phyloP scores from a whole-genome alignment of 192 early-diverging fungal genomes.

The Coemansia sp. region DNA sequence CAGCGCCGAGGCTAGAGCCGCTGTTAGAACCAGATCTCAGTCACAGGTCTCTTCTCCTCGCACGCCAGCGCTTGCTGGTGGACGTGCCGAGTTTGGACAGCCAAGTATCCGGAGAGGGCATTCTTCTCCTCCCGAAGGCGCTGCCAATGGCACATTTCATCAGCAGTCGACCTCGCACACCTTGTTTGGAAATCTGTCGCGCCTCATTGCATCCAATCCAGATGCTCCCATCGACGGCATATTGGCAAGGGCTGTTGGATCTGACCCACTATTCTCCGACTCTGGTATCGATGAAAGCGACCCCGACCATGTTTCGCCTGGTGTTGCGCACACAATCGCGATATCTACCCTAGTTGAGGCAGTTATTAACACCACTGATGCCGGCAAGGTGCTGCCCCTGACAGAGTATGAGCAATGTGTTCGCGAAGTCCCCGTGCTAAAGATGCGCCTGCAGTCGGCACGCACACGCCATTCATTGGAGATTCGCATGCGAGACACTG shows the following conservation, averaged over 20 bases:
- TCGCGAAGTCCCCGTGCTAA: slow-evolving; percentile 24
- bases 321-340: background rate
- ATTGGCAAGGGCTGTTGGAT: background rate
- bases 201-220: background rate
- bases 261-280: slow-evolving; percentile 1
- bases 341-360: slow-evolving; percentile 9
- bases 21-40: slow-evolving; percentile 25
- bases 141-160: background rate
- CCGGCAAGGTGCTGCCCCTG: slow-evolving; percentile 19
- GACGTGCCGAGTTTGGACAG: background rate
- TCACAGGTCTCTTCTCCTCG: slow-evolving; percentile 15
- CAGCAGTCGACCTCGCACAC: background rate
- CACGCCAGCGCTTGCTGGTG: background rate
- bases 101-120: background rate
- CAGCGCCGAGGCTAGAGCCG: background rate
- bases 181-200: background rate
- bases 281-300: background rate
- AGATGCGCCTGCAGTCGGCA: slow-evolving; percentile 21
- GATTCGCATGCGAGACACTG: slow-evolving; percentile 28
- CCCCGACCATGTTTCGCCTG: background rate
- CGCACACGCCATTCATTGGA: slow-evolving; percentile 31
- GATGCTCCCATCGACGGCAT: background rate
- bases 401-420: slow-evolving; percentile 30
- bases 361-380: slow-evolving; percentile 5
- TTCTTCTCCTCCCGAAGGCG: background rate